Percentiles rank a stretch among this genome's conserved stretches.
Conservation (phyloP, 2,329 filamentous ascomycete species). For the Hypoxylon sp. region DNA sequence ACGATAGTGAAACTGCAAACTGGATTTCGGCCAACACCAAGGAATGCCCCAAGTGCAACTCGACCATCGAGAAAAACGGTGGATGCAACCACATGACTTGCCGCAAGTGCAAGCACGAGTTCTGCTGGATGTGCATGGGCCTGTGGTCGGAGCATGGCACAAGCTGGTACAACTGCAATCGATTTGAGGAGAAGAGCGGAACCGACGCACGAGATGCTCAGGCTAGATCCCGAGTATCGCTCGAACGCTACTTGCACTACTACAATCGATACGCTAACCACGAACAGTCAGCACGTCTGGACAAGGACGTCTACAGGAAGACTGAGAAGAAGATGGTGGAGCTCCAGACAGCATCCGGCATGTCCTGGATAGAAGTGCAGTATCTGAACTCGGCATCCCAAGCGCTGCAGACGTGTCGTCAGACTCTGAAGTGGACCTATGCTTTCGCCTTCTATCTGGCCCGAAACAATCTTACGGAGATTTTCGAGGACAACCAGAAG, state of each 20-base stretch:
- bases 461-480: conserved; percentile 93
- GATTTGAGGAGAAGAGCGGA: conserved; percentile 95
- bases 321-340: conserved; percentile 99
- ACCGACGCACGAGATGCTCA: conserved; percentile 90
- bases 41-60: conserved; percentile 94
- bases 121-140: conserved; percentile 99
- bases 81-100: conserved; percentile 54
- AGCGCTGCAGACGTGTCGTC: conserved; percentile 93
- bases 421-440: conserved; percentile 99
- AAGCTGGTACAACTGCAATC: conserved; percentile 99
- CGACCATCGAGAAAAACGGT: conserved; percentile 97
- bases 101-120: conserved; percentile 49
- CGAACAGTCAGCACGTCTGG: conserved; percentile 94
- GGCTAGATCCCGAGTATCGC: conserved; percentile 84
- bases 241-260: conserved; percentile 98
- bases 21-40: conserved; percentile 99
- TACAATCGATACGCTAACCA: conserved; percentile 99
- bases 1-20: conserved; percentile 97
- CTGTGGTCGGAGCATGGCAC: conserved; percentile 98
- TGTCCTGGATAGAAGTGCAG: conserved; percentile 99
- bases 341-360: conserved; percentile 88
- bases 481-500: conserved; percentile 99
- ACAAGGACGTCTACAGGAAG: conserved; percentile 95
- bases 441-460: conserved; percentile 98
- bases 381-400: conserved; percentile 94